Evolutionary conservation across 345 rosid species (phyloP), one percentile per base, ranked within the genome.

Genomic region (Capsella bursapastoris): DNA sequence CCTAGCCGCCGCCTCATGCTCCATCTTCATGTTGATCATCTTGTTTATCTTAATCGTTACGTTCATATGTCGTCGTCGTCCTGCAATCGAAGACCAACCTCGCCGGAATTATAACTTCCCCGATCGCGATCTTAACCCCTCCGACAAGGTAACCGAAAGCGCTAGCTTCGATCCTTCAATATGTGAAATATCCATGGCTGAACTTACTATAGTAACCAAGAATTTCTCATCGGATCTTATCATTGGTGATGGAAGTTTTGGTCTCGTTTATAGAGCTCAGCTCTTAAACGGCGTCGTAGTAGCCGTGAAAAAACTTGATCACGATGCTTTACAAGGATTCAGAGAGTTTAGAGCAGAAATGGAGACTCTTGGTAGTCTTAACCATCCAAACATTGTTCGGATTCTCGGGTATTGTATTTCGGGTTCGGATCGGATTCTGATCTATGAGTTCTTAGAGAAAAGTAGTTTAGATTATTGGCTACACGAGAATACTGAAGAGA

Each of bases 181-280:
- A 9, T 35, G 50, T 43, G 82, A 74, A 55, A 71, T 88, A 82
- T 87, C 97, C 79, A 89, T 91, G 91, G 82, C 70, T 0, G 96
- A 87, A 41, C 91, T 94, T 61, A 53, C 72, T 22, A 22, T 5
- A 64, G 90, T 90, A 11, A 94, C 98, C 1, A 78, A 81, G 41
- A 80, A 78, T 73, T 94, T 94, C 89, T 85, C 96, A 40, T 4
- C 89, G 5, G 88, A 85, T 49, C 82, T 82, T 4, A 85, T 94
- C 71, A 47, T 94, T 74, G 98, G 98, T 57, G 97, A 93, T 63
- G 98, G 98, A 22, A 88, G 98, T 56, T 93, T 93, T 74, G 98
- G 98, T 43, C 64, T 80, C 37, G 98, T 94, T 18, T 94, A 90
- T 83, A 80, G 79, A 29, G 97, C 96, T 5, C 51, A 51, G 3